These are phyloP conservation scores for Xylariaceae sp. DNA, from an alignment of 2,329 filamentous ascomycete species.

Conservation along the genomic window DNA sequence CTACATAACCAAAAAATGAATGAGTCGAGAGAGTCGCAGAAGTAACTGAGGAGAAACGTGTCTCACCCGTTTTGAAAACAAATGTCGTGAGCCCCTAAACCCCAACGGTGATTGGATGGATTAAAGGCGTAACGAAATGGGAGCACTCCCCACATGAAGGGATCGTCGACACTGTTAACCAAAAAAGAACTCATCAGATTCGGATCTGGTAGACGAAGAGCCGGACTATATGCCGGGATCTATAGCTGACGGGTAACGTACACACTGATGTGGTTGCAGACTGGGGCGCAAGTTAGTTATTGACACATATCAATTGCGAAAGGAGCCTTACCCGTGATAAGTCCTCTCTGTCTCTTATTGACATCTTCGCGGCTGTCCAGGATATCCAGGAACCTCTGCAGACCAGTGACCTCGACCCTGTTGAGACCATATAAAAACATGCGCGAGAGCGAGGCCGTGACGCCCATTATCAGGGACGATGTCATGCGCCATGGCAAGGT, in stretches of 20 bases:
- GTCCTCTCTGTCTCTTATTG: slow-evolving; percentile 62
- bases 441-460: slow-evolving; percentile 65
- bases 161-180: slow-evolving; percentile 74
- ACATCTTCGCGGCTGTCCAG: slow-evolving; percentile 68
- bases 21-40: slow-evolving; percentile 7
- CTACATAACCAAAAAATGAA: slow-evolving; percentile 38
- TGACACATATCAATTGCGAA: background rate
- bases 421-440: slow-evolving; percentile 72
- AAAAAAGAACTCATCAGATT: slow-evolving; percentile 19
- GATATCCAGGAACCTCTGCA: slow-evolving; percentile 68
- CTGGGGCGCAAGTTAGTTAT: slow-evolving; percentile 31
- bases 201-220: slow-evolving; percentile 20
- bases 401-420: slow-evolving; percentile 67
- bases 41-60: slow-evolving; percentile 1
- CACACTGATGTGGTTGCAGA: slow-evolving; percentile 86
- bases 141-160: slow-evolving; percentile 85
- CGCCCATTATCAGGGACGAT: slow-evolving; percentile 70
- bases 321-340: slow-evolving; percentile 67
- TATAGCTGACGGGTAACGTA: slow-evolving; percentile 46
- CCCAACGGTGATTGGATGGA: slow-evolving; percentile 76
- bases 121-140: slow-evolving; percentile 68
- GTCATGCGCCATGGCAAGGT: slow-evolving; percentile 64
- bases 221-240: slow-evolving; percentile 13
- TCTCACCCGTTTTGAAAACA: slow-evolving; percentile 80
- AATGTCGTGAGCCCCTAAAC: slow-evolving; percentile 88